A percentile compares a stretch with the other conserved stretches of the same genome.
phyloP scores from a whole-genome alignment of 2,329 filamentous ascomycete species.

The Mycocentrospora acerina region DNA sequence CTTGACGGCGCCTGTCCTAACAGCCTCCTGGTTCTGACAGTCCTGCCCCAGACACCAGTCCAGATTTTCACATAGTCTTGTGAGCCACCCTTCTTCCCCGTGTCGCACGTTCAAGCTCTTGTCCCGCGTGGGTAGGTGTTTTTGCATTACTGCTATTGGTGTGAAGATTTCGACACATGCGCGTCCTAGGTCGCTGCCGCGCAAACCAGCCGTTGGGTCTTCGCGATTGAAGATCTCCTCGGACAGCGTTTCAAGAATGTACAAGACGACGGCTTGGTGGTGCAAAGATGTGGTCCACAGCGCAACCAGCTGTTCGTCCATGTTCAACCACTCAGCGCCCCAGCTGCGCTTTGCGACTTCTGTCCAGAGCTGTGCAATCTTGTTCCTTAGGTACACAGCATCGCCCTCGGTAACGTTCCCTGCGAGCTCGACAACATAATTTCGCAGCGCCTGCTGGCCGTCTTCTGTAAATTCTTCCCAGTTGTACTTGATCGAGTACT shows the following conservation, averaged over 20 bases:
- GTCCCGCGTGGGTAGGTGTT: conserved; percentile 75
- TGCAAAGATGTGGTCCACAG: conserved; percentile 68
- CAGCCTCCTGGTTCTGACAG: conserved; percentile 64
- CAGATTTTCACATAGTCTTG: conserved; percentile 73
- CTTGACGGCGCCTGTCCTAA: conserved; percentile 72
- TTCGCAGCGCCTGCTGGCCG: conserved; percentile 68
- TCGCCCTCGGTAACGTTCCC: conserved; percentile 70
- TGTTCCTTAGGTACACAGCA: conserved; percentile 83
- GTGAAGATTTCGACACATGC: conserved; percentile 94
- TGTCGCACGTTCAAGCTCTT: conserved; percentile 68
- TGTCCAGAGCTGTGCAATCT: conserved; percentile 91
- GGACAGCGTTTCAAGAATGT: conserved; percentile 85
- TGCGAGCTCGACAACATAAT: conserved; percentile 78
- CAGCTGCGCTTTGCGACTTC: conserved; percentile 92
- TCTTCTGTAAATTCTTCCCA: conserved; percentile 73
- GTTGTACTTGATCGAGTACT: conserved; percentile 83
- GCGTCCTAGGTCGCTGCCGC: conserved; percentile 81
- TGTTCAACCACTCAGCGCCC: conserved; percentile 90
- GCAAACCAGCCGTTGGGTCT: conserved; percentile 79
- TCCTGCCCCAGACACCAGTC: conserved; percentile 69
- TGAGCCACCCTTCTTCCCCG: conserved; percentile 84
- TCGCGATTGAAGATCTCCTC: conserved; percentile 94
- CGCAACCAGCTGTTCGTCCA: conserved; percentile 80
- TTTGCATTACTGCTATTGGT: conserved; percentile 70
- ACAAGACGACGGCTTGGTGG: conserved; percentile 85